Base-by-base conservation (phyloP, 805 yeast species). In the Starmerella kuoi region DNA sequence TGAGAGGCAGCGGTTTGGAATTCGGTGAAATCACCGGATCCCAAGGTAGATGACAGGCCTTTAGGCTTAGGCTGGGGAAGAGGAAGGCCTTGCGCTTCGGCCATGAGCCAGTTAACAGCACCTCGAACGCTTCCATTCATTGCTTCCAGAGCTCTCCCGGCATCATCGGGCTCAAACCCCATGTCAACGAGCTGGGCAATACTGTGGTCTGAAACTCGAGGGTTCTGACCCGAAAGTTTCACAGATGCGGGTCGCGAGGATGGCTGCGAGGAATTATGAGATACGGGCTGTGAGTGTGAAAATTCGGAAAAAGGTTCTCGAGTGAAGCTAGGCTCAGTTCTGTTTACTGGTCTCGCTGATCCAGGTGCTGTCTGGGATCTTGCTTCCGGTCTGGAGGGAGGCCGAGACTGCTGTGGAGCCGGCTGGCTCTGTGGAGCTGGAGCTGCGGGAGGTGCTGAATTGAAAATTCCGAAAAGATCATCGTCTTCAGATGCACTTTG, bases 141-240 rank as follows among this genome's bases (percentile, higher is more conserved):
- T 1, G 65, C 61, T 6, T 61, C 67, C 28, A 84, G 64, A 0
- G 93, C 93, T 2, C 62, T 60, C 21, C 66, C 69, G 4, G 91
- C 76, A 40, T 67, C 72, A 2, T 73, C 76, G 1, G 71, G 62
- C 1, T 78, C 60, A 53, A 84, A 84, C 2, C 94, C 94, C 75
- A 84, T 84, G 45, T 83, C 91, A 2, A 81, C 60, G 33, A 83
- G 64, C 50, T 76, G 81, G 0, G 88, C 88, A 15, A 82, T 55
- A 1, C 74, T 66, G 23, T 48, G 46, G 40, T 50, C 55, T 22
- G 32, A 32, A 18, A 31, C 12, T 21, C 14, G 30, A 26, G 31
- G 26, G 27, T 25, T 32, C 8, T 38, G 33, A 40, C 8, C n/a
- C 18, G 27, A 17, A 5, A 20, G 9, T 24, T 11, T 24, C 4